phyloP scores from a whole-genome alignment of 2,329 filamentous ascomycete genomes.

The Hypoxylon sp. region DNA sequence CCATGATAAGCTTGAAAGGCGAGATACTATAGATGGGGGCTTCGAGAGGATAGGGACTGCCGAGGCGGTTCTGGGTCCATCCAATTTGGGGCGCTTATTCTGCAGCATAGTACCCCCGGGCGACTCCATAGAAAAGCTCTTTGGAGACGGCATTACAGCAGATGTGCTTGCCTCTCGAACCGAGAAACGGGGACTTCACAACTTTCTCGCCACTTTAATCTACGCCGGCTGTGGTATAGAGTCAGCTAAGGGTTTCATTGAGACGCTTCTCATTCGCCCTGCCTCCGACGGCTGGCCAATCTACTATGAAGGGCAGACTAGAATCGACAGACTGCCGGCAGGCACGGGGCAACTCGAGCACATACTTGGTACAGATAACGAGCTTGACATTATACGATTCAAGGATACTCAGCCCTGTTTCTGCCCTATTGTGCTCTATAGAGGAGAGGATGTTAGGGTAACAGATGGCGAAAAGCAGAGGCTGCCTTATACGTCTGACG shows the following conservation, averaged over 20 bases:
- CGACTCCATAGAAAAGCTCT: slow-evolving; percentile 21
- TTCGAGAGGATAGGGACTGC: slow-evolving; percentile 47
- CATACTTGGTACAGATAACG: slow-evolving; percentile 42
- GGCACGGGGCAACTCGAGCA: slow-evolving; percentile 40
- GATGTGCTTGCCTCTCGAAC: slow-evolving; percentile 43
- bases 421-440: slow-evolving; percentile 52
- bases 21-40: slow-evolving; percentile 38
- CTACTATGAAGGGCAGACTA: slow-evolving; percentile 17
- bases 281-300: not conserved
- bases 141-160: slow-evolving; percentile 34
- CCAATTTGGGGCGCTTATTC: slow-evolving; percentile 45
- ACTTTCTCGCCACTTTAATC: slow-evolving; percentile 54
- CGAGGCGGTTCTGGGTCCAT: slow-evolving; percentile 35
- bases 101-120: slow-evolving; percentile 26
- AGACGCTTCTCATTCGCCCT: slow-evolving; percentile 38
- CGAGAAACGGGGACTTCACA: slow-evolving; percentile 49
- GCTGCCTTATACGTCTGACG: slow-evolving; percentile 54
- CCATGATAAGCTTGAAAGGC: slow-evolving; percentile 40
- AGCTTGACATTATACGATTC: slow-evolving; percentile 50
- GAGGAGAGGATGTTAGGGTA: slow-evolving; percentile 51
- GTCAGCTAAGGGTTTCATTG: slow-evolving; percentile 42
- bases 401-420: slow-evolving; percentile 54
- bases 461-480: slow-evolving; percentile 45
- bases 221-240: slow-evolving; percentile 50
- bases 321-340: slow-evolving; percentile 41